Evolutionary conservation across 495 filamentous ascomycete species (phyloP).

Genomic region (Talaromyces proteolyticus): DNA sequence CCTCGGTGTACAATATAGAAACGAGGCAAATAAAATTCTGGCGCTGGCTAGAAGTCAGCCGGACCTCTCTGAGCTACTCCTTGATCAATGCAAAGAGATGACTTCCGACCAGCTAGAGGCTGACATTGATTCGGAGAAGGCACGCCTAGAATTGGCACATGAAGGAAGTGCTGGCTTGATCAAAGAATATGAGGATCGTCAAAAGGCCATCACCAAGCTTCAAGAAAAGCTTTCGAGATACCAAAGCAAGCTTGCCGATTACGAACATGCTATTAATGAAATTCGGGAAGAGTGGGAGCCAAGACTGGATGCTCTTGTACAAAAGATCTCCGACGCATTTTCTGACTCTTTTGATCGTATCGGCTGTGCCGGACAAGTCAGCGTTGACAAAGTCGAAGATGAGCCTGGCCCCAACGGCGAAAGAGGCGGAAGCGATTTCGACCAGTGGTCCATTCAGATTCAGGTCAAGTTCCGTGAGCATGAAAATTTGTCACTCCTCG

Average conservation of each 20-base stretch:
- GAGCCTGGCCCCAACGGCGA: constrained; percentile 29
- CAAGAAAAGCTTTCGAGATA: constrained; percentile 39
- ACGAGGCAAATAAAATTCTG: constrained; percentile 26
- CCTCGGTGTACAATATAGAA: constrained; percentile 25
- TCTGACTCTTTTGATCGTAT: constrained; percentile 87
- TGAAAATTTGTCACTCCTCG: constrained; percentile 76
- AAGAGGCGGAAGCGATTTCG: constrained; percentile 71
- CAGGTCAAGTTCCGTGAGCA: constrained; percentile 87
- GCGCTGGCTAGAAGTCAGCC: constrained; percentile 9
- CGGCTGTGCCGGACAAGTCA: constrained; percentile 90
- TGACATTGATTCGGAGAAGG: constrained; percentile 68
- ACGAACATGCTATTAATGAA: constrained; percentile 51
- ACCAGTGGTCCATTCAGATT: constrained; percentile 90
- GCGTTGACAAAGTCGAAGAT: constrained; percentile 44
- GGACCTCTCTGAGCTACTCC: constrained; percentile 23
- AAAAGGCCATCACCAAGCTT: constrained; percentile 50
- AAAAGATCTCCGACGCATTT: constrained; percentile 83
- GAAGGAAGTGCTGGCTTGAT: constrained; percentile 74
- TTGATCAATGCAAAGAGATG: constrained; percentile 28
- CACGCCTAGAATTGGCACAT: constrained; percentile 72
- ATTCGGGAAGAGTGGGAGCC: constrained; percentile 73
- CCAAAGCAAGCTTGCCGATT: constrained; percentile 37
- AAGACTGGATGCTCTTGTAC: constrained; percentile 67
- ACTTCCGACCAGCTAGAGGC: constrained; percentile 59
- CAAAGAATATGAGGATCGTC: constrained; percentile 69